Evolutionary conservation across 306 rosid genomes (phyloP).

Genomic region (Pterocarpus macrocarpus): DNA sequence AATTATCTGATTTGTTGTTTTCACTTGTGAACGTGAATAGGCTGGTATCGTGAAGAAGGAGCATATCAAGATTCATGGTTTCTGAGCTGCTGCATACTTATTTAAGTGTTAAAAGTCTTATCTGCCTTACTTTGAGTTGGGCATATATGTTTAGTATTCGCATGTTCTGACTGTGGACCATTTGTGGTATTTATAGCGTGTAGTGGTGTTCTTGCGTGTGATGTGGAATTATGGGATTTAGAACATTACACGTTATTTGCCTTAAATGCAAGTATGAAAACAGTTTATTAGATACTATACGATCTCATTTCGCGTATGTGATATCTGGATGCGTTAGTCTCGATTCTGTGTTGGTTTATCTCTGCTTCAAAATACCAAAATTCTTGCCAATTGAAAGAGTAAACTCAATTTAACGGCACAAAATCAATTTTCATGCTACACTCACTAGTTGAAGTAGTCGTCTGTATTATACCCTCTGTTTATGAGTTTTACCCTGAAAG

Average conservation of each 20-base stretch:
- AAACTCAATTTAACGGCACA: too few species aligned
- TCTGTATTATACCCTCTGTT: too few species aligned
- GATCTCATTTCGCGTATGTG: not conserved
- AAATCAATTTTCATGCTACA: too few species aligned
- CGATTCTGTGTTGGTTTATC: not conserved
- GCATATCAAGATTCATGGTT: constrained; percentile 53
- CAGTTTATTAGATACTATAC: not conserved
- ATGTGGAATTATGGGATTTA: constrained; percentile 51
- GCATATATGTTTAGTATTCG: constrained; percentile 1
- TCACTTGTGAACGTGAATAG: constrained; percentile 41
- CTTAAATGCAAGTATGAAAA: constrained; percentile 6
- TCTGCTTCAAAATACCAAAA: not conserved
- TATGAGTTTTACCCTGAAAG: too few species aligned
- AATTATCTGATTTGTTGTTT: not conserved
- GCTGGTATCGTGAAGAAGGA: constrained; percentile 79
- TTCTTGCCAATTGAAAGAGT: too few species aligned
- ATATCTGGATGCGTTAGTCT: not conserved
- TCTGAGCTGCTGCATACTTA: constrained; percentile 55
- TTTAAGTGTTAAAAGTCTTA: constrained; percentile 5
- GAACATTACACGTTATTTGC: constrained; percentile 3
- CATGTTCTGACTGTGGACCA: constrained; percentile 25
- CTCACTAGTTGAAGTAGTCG: too few species aligned
- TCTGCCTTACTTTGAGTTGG: constrained; percentile 6
- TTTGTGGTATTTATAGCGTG: constrained; percentile 13
- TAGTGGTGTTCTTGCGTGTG: constrained; percentile 22